Percentiles rank a stretch among this genome's conserved stretches.
These are phyloP conservation scores for Malassezia furfur DNA, from an alignment of 1,284 basidiomycete genomes.

Conservation along the genomic window DNA sequence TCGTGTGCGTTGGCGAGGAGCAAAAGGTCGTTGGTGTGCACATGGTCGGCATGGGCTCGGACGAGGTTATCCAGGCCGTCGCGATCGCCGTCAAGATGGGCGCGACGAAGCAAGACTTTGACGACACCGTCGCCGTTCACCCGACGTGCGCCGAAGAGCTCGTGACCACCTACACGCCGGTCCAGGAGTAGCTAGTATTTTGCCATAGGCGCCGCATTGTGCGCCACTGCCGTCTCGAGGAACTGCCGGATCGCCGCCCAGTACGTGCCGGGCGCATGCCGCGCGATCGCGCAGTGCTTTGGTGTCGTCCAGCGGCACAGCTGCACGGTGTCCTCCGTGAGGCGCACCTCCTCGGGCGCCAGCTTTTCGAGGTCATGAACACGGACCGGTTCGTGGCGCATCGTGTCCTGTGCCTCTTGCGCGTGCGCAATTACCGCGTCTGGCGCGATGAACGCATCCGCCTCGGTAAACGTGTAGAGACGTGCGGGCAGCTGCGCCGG, in stretches of 20 bases:
- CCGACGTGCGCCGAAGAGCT: constrained; percentile 44
- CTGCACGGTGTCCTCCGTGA: neutral
- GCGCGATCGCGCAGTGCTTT: constrained; percentile 7
- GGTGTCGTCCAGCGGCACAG: constrained; percentile 1
- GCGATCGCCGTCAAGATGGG: constrained; percentile 93
- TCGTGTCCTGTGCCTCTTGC: neutral
- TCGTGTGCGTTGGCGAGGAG: constrained; percentile 73
- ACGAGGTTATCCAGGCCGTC: constrained; percentile 89
- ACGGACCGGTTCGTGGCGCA: neutral
- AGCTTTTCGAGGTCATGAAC: neutral
- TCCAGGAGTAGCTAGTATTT: constrained; percentile 10
- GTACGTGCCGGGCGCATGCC: neutral
- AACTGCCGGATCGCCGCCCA: constrained; percentile 10
- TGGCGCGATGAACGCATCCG: constrained; percentile 7
- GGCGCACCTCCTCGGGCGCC: neutral
- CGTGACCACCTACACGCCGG: constrained; percentile 21
- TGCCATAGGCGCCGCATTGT: neutral
- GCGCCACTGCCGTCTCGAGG: neutral
- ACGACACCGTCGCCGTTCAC: constrained; percentile 46
- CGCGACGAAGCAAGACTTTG: constrained; percentile 43
- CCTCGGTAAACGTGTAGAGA: constrained; percentile 1
- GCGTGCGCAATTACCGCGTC: constrained; percentile 1
- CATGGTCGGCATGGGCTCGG: constrained; percentile 70
- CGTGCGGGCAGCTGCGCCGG: constrained; percentile 4
- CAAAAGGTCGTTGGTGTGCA: constrained; percentile 92